Evolutionary conservation across 148 eudicot genomes (phyloP).

Genomic region (Rhododendron mucronatum): DNA sequence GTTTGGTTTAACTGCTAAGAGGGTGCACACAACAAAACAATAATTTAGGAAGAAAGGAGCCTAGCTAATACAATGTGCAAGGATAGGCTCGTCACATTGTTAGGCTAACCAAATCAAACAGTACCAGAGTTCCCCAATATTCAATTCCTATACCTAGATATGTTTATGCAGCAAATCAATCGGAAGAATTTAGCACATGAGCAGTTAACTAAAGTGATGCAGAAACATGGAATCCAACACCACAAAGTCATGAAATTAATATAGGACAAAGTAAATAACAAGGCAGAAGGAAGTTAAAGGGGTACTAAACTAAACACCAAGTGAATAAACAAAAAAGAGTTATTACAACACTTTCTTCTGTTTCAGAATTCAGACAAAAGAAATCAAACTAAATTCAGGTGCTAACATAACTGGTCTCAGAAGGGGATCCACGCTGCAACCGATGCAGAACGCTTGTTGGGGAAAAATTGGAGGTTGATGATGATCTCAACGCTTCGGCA

Average conservation of each 20-base stretch:
- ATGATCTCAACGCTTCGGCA: slow-evolving; percentile 76
- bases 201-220: not conserved
- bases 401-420: slow-evolving; percentile 53
- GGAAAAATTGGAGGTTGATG: slow-evolving; percentile 42
- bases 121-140: not conserved
- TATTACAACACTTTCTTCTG: not conserved
- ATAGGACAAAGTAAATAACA: not conserved
- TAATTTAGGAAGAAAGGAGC: no score
- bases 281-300: not conserved
- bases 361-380: not conserved
- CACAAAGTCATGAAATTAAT: not conserved
- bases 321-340: not conserved
- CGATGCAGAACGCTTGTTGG: slow-evolving; percentile 71
- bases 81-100: not conserved
- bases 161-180: not conserved
- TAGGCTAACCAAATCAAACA: no score
- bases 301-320: not conserved
- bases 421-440: slow-evolving; percentile 14
- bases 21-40: no score
- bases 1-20: no score
- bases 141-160: not conserved
- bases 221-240: not conserved
- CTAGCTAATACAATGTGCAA: not conserved
- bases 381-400: slow-evolving; percentile 21
- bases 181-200: not conserved